These are phyloP conservation scores for Lolium rigidum DNA, from an alignment of 176 grass and related monocot species.

Conservation along the genomic window DNA sequence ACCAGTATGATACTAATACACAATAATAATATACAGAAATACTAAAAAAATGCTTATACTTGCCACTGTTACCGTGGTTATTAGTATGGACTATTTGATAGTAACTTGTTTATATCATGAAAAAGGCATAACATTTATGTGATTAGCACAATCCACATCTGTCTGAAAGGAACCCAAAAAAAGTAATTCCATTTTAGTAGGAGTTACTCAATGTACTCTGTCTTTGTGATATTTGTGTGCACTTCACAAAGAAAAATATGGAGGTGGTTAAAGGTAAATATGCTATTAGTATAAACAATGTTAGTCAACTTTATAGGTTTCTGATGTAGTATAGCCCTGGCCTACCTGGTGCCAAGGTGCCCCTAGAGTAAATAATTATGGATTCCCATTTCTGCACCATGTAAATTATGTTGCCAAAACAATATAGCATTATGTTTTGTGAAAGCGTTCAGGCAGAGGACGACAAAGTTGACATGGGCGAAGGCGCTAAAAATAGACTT, in stretches of 20 bases:
- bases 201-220: neutral
- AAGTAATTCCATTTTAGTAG: neutral
- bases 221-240: neutral
- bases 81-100: neutral
- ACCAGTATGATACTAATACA: neutral
- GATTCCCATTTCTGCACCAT: neutral
- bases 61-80: neutral
- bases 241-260: too few species aligned
- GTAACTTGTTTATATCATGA: neutral
- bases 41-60: neutral
- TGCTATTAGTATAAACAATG: too few species aligned
- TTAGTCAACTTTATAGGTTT: neutral
- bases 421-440: neutral
- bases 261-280: too few species aligned
- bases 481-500: too few species aligned
- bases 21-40: neutral
- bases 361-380: neutral
- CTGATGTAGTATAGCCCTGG: neutral
- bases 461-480: neutral
- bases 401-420: neutral
- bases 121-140: neutral
- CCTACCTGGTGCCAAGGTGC: too few species aligned
- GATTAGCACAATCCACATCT: neutral
- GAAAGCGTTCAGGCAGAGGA: neutral
- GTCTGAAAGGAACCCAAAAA: neutral